A percentile compares a stretch with the other conserved stretches of the same genome.
phyloP scores from a whole-genome alignment of 371 early-diverging fungal genomes.

The Saksenaea vasiformis region DNA sequence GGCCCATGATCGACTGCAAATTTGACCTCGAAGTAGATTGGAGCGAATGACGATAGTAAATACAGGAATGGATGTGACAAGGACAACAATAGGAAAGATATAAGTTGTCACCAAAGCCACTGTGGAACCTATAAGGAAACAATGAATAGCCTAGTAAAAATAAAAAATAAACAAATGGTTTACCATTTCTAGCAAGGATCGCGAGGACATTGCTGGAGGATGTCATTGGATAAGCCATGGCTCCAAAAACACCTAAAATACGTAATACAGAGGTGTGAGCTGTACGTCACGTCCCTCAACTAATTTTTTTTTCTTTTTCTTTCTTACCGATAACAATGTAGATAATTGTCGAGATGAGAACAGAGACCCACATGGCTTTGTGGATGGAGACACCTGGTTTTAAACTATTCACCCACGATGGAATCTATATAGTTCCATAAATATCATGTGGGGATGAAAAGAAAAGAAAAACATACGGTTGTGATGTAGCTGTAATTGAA shows the following conservation, averaged over 20 bases:
- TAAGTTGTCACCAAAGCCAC: slow-evolving; percentile 65
- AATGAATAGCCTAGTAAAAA: neutral
- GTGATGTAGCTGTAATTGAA: slow-evolving; percentile 68
- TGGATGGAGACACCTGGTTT: slow-evolving; percentile 56
- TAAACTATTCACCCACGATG: slow-evolving; percentile 64
- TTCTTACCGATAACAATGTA: slow-evolving; percentile 46
- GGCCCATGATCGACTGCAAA: slow-evolving; percentile 56
- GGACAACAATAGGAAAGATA: slow-evolving; percentile 69
- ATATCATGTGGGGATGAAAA: too few relatives aligned
- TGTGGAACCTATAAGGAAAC: slow-evolving; percentile 25
- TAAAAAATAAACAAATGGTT: neutral
- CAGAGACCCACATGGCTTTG: slow-evolving; percentile 50
- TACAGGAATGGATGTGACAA: slow-evolving; percentile 79
- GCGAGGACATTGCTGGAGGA: slow-evolving; percentile 53
- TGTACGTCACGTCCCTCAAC: too few relatives aligned
- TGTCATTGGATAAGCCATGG: slow-evolving; percentile 57
- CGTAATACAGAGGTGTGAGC: neutral
- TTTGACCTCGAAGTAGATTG: slow-evolving; percentile 63
- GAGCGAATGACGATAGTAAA: slow-evolving; percentile 71
- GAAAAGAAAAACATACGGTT: slow-evolving; percentile 28
- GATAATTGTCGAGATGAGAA: slow-evolving; percentile 48
- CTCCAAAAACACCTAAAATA: slow-evolving; percentile 50
- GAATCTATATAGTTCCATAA: slow-evolving; percentile 32
- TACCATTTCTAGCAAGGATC: slow-evolving; percentile 40
- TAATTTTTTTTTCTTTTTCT: neutral